phyloP scores from a whole-genome alignment of 1,139 yeast genomes.

The Pichia sp. region DNA sequence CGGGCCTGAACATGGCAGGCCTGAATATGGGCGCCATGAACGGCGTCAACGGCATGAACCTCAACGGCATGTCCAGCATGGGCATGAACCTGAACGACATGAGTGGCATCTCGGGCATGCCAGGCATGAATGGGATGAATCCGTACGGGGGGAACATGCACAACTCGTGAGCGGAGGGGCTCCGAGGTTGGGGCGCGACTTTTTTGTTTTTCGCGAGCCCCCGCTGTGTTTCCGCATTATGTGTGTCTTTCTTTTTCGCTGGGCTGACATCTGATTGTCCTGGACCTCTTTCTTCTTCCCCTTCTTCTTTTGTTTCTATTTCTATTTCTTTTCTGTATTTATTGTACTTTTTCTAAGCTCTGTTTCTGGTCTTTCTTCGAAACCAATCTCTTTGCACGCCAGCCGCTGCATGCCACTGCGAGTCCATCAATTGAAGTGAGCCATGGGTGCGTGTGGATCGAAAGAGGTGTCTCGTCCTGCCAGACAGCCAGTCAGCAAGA shows the following conservation, averaged over 20 bases:
- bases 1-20: not conserved
- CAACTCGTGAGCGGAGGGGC: slow-evolving; percentile 1
- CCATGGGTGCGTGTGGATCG: slow-evolving; percentile 19
- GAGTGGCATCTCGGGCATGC: not conserved
- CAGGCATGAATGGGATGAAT: slow-evolving; percentile 5
- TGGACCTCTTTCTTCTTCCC: not conserved
- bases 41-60: not conserved
- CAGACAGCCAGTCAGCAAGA: not conserved
- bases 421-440: not conserved
- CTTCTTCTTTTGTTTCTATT: not conserved
- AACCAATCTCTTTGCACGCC: not conserved
- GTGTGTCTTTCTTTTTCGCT: not conserved
- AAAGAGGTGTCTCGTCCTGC: slow-evolving; percentile 9
- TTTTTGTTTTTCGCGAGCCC: not conserved
- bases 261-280: not conserved
- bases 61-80: slow-evolving; percentile 1
- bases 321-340: not conserved
- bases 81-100: slow-evolving; percentile 5
- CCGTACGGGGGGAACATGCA: slow-evolving; percentile 7
- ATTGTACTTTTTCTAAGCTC: slow-evolving; percentile 2
- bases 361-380: not conserved
- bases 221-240: not conserved
- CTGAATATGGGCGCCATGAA: not conserved
- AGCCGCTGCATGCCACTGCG: not conserved
- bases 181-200: not conserved